Evolutionary conservation across 257 asterid species (phyloP).

Genomic region (Solanum chiquidenum): DNA sequence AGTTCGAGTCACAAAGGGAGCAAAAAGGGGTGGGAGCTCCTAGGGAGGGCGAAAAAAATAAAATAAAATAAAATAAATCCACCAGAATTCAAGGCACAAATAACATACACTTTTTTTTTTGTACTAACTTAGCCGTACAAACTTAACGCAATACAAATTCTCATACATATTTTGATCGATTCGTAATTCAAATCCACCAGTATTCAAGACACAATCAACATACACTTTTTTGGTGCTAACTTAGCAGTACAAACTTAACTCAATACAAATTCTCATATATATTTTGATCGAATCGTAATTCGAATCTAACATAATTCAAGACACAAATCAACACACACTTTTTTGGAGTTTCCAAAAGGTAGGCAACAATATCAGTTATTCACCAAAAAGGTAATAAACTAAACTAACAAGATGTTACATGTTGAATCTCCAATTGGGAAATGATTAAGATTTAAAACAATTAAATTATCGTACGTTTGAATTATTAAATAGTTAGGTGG

Average conservation of each 20-base stretch:
- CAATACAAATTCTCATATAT: not conserved
- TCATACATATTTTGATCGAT: not conserved
- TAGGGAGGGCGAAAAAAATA: too few relatives aligned
- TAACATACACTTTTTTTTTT: too few relatives aligned
- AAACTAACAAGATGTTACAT: not conserved
- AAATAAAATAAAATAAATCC: too few relatives aligned
- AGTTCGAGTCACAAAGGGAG: too few relatives aligned
- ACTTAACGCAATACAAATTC: not conserved
- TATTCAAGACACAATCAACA: not conserved
- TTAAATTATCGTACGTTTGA: not conserved
- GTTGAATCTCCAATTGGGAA: not conserved
- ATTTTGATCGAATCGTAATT: not conserved
- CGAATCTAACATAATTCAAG: not conserved
- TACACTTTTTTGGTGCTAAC: not conserved
- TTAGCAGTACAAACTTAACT: not conserved
- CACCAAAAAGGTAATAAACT: not conserved
- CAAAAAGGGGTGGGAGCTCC: too few relatives aligned
- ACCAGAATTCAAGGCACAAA: too few relatives aligned
- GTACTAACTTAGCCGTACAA: not conserved
- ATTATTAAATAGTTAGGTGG: conserved; percentile 29
- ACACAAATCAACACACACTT: not conserved
- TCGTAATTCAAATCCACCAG: not conserved
- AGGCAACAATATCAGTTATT: not conserved
- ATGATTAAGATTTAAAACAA: not conserved
- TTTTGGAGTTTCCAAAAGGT: not conserved